Base-by-base conservation (phyloP, 257 asterid species). In the Nicotiana obtusifolia region DNA sequence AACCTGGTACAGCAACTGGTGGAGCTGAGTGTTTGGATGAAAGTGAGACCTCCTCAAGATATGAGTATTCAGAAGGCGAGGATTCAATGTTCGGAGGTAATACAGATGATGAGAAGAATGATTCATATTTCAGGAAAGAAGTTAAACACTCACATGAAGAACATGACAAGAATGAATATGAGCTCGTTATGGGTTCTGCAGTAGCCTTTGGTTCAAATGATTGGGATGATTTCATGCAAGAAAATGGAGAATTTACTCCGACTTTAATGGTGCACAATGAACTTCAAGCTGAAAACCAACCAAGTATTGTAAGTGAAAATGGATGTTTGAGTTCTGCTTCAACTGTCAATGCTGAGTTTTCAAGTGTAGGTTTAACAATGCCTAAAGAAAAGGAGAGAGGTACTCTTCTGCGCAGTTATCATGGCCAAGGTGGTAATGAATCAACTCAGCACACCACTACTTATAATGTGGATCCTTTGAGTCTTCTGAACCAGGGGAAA, bases 151-250 rank as follows among this genome's bases (percentile, higher is more conserved):
- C 14, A 16, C 84, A 80, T n/a, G 90, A 84, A 64, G 84, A 78
- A 49, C 87, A 75, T 61, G 56, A 80, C 83, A 82, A 71, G 56
- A 86, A 82, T 67, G 94, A 87, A 65, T 89, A 81, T 83, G 88
- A 44, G 67, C 66, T 91, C 81, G 84, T 82, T 87, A 89, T 93
- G 94, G 89, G 88, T 88, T 88, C 97, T 13, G 84, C 92, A 3
- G 90, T 89, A 87, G 97, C 97, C 2, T 95, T 91, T 86, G 98
- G 98, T 80, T 77, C 88, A 37, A 89, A 91, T 86, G 98, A 95
- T 87, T 93, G 93, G 95, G 92, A 93, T 87, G 96, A 93, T 87
- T 93, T 88, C 81, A 54, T 86, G 86, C 91, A 84, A 14, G 91
- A 88, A 90, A 87, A 85, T 54, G 84, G 86, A 54, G 93, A 67